Conservation (phyloP, 148 eudicot genomes). For the Salicornia ramosissima region DNA sequence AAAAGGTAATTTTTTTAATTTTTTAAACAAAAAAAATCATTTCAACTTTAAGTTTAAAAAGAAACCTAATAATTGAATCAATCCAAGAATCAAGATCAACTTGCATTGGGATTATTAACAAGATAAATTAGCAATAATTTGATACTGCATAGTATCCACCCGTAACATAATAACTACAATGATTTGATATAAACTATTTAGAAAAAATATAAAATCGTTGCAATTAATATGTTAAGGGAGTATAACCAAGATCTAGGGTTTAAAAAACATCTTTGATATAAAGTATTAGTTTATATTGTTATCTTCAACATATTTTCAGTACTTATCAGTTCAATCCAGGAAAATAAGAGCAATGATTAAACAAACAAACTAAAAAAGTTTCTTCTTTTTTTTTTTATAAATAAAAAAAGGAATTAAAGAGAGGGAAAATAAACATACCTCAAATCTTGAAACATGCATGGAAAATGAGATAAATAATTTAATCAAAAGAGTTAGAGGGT, state of each 20-base stretch:
- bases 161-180: too few species aligned
- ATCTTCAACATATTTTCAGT: not conserved
- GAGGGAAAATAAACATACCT: slow-evolving; percentile 8
- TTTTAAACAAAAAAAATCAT: too few species aligned
- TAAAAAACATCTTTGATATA: not conserved
- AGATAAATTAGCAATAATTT: too few species aligned
- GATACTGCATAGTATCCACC: too few species aligned
- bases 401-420: not conserved
- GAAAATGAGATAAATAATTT: not conserved
- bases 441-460: slow-evolving; percentile 3
- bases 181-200: too few species aligned
- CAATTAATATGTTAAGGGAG: too few species aligned
- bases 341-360: not conserved
- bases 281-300: not conserved
- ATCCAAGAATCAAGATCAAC: not conserved
- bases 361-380: not conserved
- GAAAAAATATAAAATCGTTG: too few species aligned
- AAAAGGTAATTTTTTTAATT: not conserved
- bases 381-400: not conserved
- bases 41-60: too few species aligned
- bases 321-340: not conserved
- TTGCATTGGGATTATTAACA: too few species aligned
- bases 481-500: slow-evolving; percentile 21
- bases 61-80: too few species aligned
- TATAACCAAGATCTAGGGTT: not conserved